Evolutionary conservation across 306 rosid species (phyloP), one percentile per base, ranked within the genome.

Genomic region (Pachyrhizus erosus): DNA sequence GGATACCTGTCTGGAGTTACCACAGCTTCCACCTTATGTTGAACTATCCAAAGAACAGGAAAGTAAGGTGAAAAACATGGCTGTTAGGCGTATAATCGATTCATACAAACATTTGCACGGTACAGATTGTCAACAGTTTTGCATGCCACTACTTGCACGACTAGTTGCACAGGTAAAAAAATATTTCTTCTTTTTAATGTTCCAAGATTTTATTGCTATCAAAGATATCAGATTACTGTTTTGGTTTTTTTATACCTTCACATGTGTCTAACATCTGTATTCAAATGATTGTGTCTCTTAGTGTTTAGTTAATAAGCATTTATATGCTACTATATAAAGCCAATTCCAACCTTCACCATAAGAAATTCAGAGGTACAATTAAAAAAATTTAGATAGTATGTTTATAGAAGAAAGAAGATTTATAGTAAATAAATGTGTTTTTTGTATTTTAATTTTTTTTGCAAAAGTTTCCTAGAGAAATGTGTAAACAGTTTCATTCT

Each of bases 141-240:
- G 96, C 77, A 86, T 92, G 86, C 91, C 92, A 70, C 88, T 96
- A 82, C 96, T 96, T 76, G 92, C 98, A 78, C 93, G 97, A 74
- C 86, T 96, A 88, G 93, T 91, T 80, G 99, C 98, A 78, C 99
- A 96, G 98, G 99, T 96, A 78, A 66, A 76, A 74, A 29, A 58
- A 46, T 77, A 51, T 80, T 82, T 51, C 6, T 43, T 17, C 51
- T 14, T 77, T 62, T 17, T 49, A 49, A 17, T 37, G 61, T 64
- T 83, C 20, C 40, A 11, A 31, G 57, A 42, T 58, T 65, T 78
- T 57, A 37, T 66, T 60, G 61, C 31, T 70, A 61, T 55, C 46
- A 49, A 81, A 67, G 67, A 49, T 64, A 46, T 42, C 52, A 51
- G 18, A 3, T 5, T 74, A n/a, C 48, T 46, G 5, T 58, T 66